Base-by-base conservation (phyloP, 1,284 basidiomycete genomes). In the Fistulinella cinereoalba region DNA sequence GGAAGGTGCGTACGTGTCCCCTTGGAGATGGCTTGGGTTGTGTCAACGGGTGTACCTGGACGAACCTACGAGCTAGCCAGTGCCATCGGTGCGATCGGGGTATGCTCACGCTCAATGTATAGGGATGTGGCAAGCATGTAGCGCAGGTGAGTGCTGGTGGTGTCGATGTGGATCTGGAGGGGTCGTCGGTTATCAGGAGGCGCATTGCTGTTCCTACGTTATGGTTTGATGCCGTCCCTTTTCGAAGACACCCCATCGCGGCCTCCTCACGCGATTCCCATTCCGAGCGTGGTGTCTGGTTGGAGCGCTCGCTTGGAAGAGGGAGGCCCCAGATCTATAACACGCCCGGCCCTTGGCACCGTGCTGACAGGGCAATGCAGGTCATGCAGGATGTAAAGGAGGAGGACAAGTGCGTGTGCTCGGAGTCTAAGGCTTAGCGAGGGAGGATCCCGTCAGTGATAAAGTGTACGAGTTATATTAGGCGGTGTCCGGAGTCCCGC, bases 111-210 rank as follows among this genome's bases (percentile, higher is more conserved):
- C n/a, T 16, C 11, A 10, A 37, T 31, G 31, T 27, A 51, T 69
- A 88, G 85, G 85, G 85, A 49, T 88, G 85, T 52, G 85, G 85
- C 15, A 55, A 59, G 50, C 85, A 88, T 65, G 74, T 76, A 58
- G 79, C 85, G 46, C 56, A 71, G 62, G 85, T 85, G 64, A 75
- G 80, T 72, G 16, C 47, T 54, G 48, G 55, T 53, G 54, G 54
- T 53, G 47, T 49, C 40, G 47, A 39, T 49, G 41, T 36, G 33
- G 43, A 51, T 61, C 51, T 49, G 43, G 56, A 37, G 42, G 50
- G 47, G 28, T 31, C 28, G 28, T 40, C 40, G 42, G 36, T 42
- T 41, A n/a, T n/a, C 44, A 34, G 37, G 37, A 46, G 28, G 45
- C 42, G 19, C 31, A 47, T 47, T 50, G 27, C 47, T 43, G 48